phyloP scores from a whole-genome alignment of 305 asterid species.

The Fraxinus dipetala region DNA sequence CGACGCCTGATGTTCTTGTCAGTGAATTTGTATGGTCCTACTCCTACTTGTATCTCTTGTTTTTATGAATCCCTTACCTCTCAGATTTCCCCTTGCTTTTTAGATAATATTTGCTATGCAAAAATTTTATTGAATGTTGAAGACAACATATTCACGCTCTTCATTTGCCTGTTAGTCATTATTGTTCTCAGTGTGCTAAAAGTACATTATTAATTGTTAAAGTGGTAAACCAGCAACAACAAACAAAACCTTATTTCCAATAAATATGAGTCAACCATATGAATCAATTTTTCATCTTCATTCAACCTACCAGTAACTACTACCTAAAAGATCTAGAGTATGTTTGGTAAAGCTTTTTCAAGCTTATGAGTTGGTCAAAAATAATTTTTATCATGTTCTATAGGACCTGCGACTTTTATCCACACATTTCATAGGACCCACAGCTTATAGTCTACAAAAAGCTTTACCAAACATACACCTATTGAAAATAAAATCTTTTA shows the following conservation, averaged over 20 bases:
- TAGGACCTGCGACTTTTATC: neutral
- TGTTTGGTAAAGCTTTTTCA: neutral
- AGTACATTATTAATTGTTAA: neutral
- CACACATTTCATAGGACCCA: neutral
- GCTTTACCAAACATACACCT: neutral
- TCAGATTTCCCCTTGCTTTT: neutral
- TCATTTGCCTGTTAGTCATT: neutral
- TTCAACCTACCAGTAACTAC: neutral
- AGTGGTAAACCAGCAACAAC: neutral
- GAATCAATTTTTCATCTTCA: neutral
- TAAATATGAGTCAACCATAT: neutral
- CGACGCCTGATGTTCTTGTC: slow-evolving; percentile 90
- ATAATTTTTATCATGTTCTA: neutral
- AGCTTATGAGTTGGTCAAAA: neutral
- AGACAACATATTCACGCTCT: neutral
- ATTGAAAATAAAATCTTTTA: neutral
- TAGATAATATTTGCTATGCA: neutral
- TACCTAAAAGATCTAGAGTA: neutral
- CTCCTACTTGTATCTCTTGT: slow-evolving; percentile 4
- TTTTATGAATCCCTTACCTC: neutral
- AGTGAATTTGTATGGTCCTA: slow-evolving; percentile 76
- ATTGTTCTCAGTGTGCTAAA: neutral
- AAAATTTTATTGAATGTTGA: neutral
- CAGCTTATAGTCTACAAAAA: neutral
- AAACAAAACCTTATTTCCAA: neutral